phyloP scores from a whole-genome alignment of 768 basidiomycete genomes.

The Kwoniella newhampshirensis region DNA sequence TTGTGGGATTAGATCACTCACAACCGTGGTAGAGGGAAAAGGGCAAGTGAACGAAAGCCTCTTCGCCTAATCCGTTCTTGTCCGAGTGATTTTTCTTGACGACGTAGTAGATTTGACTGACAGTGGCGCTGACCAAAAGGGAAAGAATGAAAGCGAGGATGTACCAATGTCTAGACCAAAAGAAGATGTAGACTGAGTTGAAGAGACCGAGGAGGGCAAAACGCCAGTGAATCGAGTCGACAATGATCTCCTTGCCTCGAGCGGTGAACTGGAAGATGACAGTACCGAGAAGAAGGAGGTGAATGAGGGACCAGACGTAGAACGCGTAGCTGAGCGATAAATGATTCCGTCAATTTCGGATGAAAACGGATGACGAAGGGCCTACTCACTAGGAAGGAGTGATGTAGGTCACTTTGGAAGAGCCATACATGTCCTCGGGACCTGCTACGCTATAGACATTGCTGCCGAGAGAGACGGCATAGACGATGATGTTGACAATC shows the following conservation, averaged over 20 bases:
- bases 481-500: slow-evolving; percentile 75
- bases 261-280: slow-evolving; percentile 61
- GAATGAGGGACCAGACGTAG: slow-evolving; percentile 71
- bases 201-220: slow-evolving; percentile 83
- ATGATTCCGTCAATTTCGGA: too few relatives aligned
- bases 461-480: slow-evolving; percentile 72
- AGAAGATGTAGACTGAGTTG: slow-evolving; percentile 83
- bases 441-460: slow-evolving; percentile 83
- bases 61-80: slow-evolving; percentile 67
- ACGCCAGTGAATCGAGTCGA: slow-evolving; percentile 87
- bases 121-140: slow-evolving; percentile 77
- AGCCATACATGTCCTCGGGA: slow-evolving; percentile 58
- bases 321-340: slow-evolving; percentile 57
- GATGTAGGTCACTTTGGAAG: slow-evolving; percentile 66
- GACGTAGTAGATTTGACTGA: slow-evolving; percentile 87
- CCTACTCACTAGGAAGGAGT: slow-evolving; percentile 70
- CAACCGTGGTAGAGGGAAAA: slow-evolving; percentile 90
- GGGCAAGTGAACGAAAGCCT: slow-evolving; percentile 89
- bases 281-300: slow-evolving; percentile 84
- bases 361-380: too few relatives aligned
- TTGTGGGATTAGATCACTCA: slow-evolving; percentile 22
- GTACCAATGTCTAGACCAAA: slow-evolving; percentile 77
- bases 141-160: slow-evolving; percentile 77
- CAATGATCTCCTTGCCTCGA: slow-evolving; percentile 69
- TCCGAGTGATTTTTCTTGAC: slow-evolving; percentile 78